phyloP scores from a whole-genome alignment of 225 moss, liverwort and hornwort species.

The Bryum argenteum region DNA sequence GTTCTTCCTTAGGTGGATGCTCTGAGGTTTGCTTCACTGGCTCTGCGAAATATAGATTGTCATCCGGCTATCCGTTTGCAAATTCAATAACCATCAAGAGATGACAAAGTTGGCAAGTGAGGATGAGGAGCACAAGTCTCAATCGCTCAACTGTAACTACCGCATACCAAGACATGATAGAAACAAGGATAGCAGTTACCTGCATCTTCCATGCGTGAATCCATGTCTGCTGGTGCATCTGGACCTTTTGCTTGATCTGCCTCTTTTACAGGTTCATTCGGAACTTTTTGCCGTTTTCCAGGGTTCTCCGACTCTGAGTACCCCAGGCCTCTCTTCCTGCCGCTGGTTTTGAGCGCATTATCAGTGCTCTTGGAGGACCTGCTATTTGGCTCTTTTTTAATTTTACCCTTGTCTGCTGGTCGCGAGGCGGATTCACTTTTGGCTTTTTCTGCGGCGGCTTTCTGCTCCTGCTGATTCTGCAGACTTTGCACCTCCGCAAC shows the following conservation, averaged over 20 bases:
- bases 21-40: slow-evolving; percentile 37
- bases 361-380: slow-evolving; percentile 43
- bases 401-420: slow-evolving; percentile 42
- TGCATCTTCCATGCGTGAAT: slow-evolving; percentile 41
- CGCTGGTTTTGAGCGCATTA: slow-evolving; percentile 37
- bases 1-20: slow-evolving; percentile 30
- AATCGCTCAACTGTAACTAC: slow-evolving; percentile 2
- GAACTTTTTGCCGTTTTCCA: slow-evolving; percentile 62
- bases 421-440: slow-evolving; percentile 39
- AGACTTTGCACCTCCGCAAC: slow-evolving; percentile 74
- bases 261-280: slow-evolving; percentile 27
- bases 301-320: slow-evolving; percentile 54
- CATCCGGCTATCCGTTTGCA: slow-evolving; percentile 24
- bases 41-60: slow-evolving; percentile 27
- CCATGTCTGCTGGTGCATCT: slow-evolving; percentile 29
- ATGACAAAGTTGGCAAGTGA: slow-evolving; percentile 14
- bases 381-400: slow-evolving; percentile 33
- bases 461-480: slow-evolving; percentile 72
- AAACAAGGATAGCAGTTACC: slow-evolving; percentile 30
- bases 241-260: slow-evolving; percentile 32
- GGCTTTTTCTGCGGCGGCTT: slow-evolving; percentile 36
- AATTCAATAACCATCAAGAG: slow-evolving; percentile 13
- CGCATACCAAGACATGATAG: slow-evolving; percentile 15
- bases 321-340: slow-evolving; percentile 74
- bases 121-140: slow-evolving; percentile 15